phyloP scores from a whole-genome alignment of 2,329 filamentous ascomycete genomes.

The Botryosphaeria dothidea region DNA sequence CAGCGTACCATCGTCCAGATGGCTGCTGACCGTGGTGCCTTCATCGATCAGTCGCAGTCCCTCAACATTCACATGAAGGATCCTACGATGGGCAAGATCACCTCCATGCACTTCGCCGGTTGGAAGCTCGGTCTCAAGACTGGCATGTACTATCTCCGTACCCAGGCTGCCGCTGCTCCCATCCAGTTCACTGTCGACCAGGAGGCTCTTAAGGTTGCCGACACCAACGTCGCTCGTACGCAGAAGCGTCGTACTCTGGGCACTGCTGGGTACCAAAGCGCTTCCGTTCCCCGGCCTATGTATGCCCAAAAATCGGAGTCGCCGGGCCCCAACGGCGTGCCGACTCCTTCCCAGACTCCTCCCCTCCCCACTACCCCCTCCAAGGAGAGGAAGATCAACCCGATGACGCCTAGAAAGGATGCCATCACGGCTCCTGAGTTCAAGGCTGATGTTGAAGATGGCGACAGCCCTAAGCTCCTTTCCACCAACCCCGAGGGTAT shows the following conservation, averaged over 20 bases:
- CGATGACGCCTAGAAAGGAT: conserved; percentile 51
- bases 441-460: conserved; percentile 75
- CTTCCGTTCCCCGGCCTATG: conserved; percentile 68
- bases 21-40: conserved; percentile 96
- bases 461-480: conserved; percentile 76
- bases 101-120: conserved; percentile 97
- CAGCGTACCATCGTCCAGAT: conserved; percentile 96
- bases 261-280: conserved; percentile 48
- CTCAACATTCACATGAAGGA: conserved; percentile 99
- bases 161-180: conserved; percentile 91
- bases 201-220: conserved; percentile 84
- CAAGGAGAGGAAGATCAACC: conserved; percentile 39
- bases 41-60: conserved; percentile 98
- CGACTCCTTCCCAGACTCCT: conserved; percentile 69
- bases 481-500: conserved; percentile 65
- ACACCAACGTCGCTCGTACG: conserved; percentile 72
- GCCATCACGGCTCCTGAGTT: conserved; percentile 67
- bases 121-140: conserved; percentile 99
- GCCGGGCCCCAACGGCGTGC: conserved; percentile 58
- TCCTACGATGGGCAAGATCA: conserved; percentile 99
- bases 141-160: conserved; percentile 99
- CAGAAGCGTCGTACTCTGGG: conserved; percentile 64
- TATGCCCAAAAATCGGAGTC: conserved; percentile 57
- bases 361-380: conserved; percentile 48
- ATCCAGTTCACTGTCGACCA: conserved; percentile 99